Evolutionary conservation across 257 asterid genomes (phyloP).

Genomic region (Gentiana dahurica): DNA sequence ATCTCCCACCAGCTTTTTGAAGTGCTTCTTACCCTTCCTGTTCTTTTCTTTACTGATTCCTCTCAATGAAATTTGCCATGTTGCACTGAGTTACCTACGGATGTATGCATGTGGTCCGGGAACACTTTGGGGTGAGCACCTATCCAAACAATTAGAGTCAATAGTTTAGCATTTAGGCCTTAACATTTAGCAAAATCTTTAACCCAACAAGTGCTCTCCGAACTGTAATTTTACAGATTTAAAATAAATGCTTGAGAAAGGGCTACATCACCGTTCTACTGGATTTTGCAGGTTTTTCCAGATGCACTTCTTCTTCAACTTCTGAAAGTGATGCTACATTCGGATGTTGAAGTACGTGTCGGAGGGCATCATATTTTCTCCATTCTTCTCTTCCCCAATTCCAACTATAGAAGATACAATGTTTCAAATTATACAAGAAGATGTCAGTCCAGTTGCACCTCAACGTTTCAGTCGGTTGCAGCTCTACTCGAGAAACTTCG

Average conservation of each 20-base stretch:
- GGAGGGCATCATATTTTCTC: slow-evolving; percentile 94
- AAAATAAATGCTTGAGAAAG: neutral
- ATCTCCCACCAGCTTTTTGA: too few species aligned
- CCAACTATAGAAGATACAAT: slow-evolving; percentile 52
- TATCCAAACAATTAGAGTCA: too few species aligned
- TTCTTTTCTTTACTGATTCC: too few species aligned
- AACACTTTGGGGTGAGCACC: too few species aligned
- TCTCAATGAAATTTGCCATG: too few species aligned
- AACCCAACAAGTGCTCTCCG: too few species aligned
- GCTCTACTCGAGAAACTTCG: slow-evolving; percentile 93
- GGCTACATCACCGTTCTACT: slow-evolving; percentile 4
- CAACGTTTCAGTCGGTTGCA: slow-evolving; percentile 74
- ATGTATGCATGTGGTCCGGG: too few species aligned
- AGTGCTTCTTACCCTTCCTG: too few species aligned
- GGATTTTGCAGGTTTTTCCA: slow-evolving; percentile 61
- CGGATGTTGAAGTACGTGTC: slow-evolving; percentile 80
- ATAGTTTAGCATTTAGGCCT: too few species aligned
- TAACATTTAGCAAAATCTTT: too few species aligned
- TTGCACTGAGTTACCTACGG: too few species aligned
- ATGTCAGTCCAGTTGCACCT: slow-evolving; percentile 54
- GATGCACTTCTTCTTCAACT: slow-evolving; percentile 78
- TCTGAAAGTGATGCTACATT: slow-evolving; percentile 75
- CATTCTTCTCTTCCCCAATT: slow-evolving; percentile 66
- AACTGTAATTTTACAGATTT: too few species aligned
- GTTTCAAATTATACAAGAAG: slow-evolving; percentile 45